Evolutionary conservation across 495 filamentous ascomycete genomes (phyloP), one percentile per base, ranked within the genome.

Genomic region (Neurospora sp.): DNA sequence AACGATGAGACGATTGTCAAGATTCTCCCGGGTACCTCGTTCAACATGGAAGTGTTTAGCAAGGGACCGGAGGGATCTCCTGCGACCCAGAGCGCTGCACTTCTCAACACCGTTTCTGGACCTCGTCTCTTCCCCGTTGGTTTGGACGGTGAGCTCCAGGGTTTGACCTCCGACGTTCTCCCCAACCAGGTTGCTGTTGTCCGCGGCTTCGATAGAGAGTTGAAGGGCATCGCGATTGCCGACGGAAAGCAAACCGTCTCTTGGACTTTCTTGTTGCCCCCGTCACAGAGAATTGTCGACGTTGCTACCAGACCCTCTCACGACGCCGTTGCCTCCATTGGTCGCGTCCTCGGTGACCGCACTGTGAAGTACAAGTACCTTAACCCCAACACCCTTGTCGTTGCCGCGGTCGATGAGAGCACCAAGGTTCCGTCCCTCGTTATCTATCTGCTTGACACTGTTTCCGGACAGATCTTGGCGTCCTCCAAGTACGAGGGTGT

Each of bases 361-460:
- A 91, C 90, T 1, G 96, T 99, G 48, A 86, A 97, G 73, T 99
- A 98, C 88, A 99, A 99, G 83, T 98, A 98, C 80, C 84, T 99
- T 35, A 96, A 94, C 82, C 91, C 92, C 1, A 98, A 98, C 81
- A 85, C 94, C 6, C 84, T 94, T 8, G 88, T 97, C 0, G 85
- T 97, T 70, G 92, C 93, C 1, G 88, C 93, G 9, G 84, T 90
- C 20, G 83, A 91, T 71, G 86, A 89, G 41, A 81, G 82, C 31
- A 80, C 85, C 2, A 84, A 81, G 7, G 31, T 65, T 65, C 53
- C 53, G 16, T 84, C 82, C 0, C 90, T 91, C 9, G 88, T 88
- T 1, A 86, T 97, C 74, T 94, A 96, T 76, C 86, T 98, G 27
- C 83, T 99, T 44, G 94, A 98, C 80, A 91, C 92, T 2, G 88